Evolutionary conservation across 2,329 filamentous ascomycete species (phyloP).

Genomic region (Trichophyton equinum): DNA sequence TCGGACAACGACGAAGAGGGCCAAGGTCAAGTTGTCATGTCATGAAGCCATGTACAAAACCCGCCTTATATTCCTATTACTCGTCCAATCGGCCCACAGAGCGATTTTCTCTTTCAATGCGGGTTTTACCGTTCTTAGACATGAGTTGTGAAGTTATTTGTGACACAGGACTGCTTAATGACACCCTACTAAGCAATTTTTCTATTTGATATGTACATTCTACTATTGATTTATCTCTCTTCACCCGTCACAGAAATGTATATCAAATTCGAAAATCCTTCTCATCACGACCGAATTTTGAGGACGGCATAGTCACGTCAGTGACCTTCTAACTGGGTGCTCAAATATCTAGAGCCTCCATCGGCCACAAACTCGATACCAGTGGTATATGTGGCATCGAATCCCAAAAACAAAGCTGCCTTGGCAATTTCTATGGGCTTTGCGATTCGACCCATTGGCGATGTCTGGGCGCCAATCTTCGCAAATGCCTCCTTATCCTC

Average conservation of each 20-base stretch:
- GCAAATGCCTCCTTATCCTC: slow-evolving; percentile 2
- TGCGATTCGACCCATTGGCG: slow-evolving; percentile 9
- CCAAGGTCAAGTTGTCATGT: not conserved
- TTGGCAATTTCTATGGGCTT: slow-evolving; percentile 11
- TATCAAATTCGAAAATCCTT: not conserved
- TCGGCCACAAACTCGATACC: slow-evolving; percentile 12
- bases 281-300: not conserved
- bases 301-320: not conserved
- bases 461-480: slow-evolving; percentile 3
- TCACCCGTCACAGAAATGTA: no score
- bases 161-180: not conserved
- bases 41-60: not conserved
- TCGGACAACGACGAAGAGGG: not conserved
- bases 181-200: not conserved
- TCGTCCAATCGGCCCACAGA: not conserved
- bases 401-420: slow-evolving; percentile 9
- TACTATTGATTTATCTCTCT: not conserved
- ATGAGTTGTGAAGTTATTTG: no score
- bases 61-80: not conserved
- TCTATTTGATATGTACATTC: not conserved
- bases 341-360: slow-evolving; percentile 9
- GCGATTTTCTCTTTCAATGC: not conserved
- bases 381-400: slow-evolving; percentile 14
- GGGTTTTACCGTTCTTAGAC: not conserved
- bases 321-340: not conserved